Base-by-base conservation (phyloP, 2,329 filamentous ascomycete genomes). In the Cephalotrichum gorgonifer region DNA sequence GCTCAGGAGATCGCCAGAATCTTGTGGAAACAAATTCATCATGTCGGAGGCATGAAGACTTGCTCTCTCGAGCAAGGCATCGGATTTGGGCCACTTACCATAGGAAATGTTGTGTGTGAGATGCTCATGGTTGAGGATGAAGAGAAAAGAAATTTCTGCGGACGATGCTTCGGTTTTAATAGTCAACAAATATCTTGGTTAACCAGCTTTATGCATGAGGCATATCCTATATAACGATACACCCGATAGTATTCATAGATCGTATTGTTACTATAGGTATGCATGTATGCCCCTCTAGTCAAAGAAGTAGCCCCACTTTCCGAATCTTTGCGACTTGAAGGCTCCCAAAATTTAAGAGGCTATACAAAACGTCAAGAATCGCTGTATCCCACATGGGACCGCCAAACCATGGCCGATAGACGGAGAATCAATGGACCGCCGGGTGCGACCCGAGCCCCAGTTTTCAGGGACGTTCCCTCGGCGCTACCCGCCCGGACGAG, bases 341-440 rank as follows among this genome's bases (percentile, higher is more conserved):
- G 17, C n/a, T 20, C 22, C 15, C 35, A 20, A 39, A 39, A 7
- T 39, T 39, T 39, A 39, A 11, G 17, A 39, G 17, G 9, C 35
- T 6, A 11, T 20, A 39, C 35, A 20, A 7, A n/a, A 39, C 17
- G n/a, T 22, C 6, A 20, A 17, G 4, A 33, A 11, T 4, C 30
- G 17, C 35, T 27, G 22, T 15, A 43, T 27, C 22, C 20, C 41
- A 25, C 41, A 26, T 22, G n/a, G 31, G 30, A 39, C 5, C 9
- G 23, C 14, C 22, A 20, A 47, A 38, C 45, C 17, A 89, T 90
- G 86, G 73, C 85, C 50, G 93, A 98, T 64, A 81, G 90, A 65
- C 83, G 91, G 68, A 82, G 93, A 58, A 82, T 95, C 56, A 97
- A 97, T 67, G 88, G 88, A 5, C 93, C 93, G 6, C 73, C 81